These are phyloP conservation scores for Phaeodactylum tricornutum DNA, from an alignment of 108 stramenopile genomes.

Conservation along the genomic window DNA sequence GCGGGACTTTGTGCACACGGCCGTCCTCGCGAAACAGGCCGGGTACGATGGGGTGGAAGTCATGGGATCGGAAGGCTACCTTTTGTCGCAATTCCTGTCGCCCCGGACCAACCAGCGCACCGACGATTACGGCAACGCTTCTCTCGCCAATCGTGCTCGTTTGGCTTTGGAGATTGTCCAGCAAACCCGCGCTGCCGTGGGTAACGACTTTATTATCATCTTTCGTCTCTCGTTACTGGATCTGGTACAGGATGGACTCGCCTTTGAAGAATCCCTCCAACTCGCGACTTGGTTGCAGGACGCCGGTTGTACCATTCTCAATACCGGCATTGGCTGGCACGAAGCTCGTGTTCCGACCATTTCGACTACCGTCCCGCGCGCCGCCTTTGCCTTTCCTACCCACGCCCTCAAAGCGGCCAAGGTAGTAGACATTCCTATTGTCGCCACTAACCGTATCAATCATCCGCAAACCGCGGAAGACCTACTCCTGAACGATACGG, in stretches of 20 bases:
- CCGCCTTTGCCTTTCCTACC: conserved; percentile 89
- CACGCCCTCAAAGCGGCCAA: conserved; percentile 64
- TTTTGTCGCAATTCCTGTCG: conserved; percentile 94
- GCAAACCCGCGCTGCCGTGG: conserved; percentile 71
- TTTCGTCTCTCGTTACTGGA: conserved; percentile 95
- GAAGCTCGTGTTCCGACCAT: conserved; percentile 98
- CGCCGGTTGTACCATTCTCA: conserved; percentile 92
- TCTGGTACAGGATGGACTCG: conserved; percentile 86
- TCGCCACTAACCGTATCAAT: conserved; percentile 98
- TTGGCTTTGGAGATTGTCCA: conserved; percentile 87
- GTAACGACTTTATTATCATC: conserved; percentile 91
- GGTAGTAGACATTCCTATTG: conserved; percentile 73
- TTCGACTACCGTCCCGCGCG: conserved; percentile 93
- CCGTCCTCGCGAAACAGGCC: conserved; percentile 77
- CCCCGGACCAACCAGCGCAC: conserved; percentile 78
- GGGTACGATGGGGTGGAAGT: conserved; percentile 99
- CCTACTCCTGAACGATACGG: conserved; percentile 54
- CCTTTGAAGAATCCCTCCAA: conserved; percentile 87
- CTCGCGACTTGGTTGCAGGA: conserved; percentile 79
- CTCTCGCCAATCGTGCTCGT: conserved; percentile 84
- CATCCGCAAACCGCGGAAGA: conserved; percentile 79
- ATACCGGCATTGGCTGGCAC: conserved; percentile 99
- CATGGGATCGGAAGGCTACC: conserved; percentile 96
- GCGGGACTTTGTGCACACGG: conserved; percentile 81
- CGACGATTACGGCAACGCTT: conserved; percentile 87